phyloP scores from a whole-genome alignment of 805 yeast species.

The Starmerella floricola region DNA sequence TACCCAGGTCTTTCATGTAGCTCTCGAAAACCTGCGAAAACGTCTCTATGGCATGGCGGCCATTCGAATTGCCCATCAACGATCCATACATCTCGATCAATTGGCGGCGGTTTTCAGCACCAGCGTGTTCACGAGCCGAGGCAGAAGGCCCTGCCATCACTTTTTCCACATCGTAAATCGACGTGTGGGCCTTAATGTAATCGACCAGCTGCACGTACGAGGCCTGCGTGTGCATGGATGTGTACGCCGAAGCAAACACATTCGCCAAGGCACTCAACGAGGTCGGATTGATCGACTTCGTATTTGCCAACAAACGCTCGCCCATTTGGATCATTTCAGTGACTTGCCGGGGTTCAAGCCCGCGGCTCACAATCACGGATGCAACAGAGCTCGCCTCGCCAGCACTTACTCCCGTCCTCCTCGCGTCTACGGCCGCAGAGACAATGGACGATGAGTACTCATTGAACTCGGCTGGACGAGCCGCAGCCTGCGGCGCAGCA shows the following conservation, averaged over 20 bases:
- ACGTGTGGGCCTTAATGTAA: conserved; percentile 3
- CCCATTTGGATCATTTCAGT: conserved; percentile 6
- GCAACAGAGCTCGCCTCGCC: conserved; percentile 7
- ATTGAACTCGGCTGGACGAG: neutral
- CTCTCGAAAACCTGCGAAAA: neutral
- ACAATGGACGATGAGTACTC: neutral
- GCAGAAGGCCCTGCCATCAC: neutral
- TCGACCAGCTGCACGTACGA: neutral
- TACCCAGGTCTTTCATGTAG: conserved; percentile 2
- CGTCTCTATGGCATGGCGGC: conserved; percentile 7
- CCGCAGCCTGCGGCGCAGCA: too few species aligned
- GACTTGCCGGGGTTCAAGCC: conserved; percentile 4
- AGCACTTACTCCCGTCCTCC: neutral
- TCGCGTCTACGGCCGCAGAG: neutral
- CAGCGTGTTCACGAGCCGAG: neutral
- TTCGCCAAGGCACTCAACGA: conserved; percentile 1
- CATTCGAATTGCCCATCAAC: neutral
- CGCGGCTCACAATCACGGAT: conserved; percentile 1
- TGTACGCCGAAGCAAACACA: conserved; percentile 7
- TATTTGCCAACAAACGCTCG: neutral
- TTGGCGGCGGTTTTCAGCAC: neutral
- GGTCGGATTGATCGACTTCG: neutral
- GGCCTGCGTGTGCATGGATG: conserved; percentile 6
- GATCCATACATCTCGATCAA: conserved; percentile 1
- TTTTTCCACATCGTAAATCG: conserved; percentile 1